phyloP scores from a whole-genome alignment of 257 asterid species.

The Solanum virginianum region DNA sequence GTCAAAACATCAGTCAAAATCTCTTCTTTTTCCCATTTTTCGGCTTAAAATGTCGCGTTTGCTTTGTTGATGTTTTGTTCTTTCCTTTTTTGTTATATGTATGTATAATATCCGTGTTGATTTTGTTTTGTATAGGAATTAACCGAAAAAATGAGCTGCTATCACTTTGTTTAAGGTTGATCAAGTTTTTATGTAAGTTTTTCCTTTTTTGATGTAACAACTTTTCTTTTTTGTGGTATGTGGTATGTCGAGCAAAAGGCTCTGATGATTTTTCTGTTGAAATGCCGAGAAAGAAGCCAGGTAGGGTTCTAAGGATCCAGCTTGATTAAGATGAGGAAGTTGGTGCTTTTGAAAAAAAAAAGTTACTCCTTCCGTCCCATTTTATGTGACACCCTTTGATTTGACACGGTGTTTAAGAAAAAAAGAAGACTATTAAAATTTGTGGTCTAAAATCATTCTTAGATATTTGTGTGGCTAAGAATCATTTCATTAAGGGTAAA shows the following conservation, averaged over 20 bases:
- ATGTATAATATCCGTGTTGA: background rate
- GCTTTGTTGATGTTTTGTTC: background rate
- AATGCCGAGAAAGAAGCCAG: constrained; percentile 11
- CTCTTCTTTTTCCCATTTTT: background rate
- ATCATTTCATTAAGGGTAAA: too few species aligned
- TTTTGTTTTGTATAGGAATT: background rate
- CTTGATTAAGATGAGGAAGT: background rate
- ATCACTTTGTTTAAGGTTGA: background rate
- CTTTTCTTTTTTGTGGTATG: background rate
- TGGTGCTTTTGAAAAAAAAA: background rate
- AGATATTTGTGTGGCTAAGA: too few species aligned
- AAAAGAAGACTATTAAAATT: too few species aligned
- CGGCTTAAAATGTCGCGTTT: background rate
- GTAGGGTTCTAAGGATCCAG: too few species aligned
- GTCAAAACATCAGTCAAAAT: background rate
- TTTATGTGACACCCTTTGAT: too few species aligned
- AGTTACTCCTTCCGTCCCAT: too few species aligned
- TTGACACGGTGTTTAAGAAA: too few species aligned
- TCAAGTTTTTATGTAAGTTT: background rate
- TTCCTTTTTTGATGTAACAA: background rate
- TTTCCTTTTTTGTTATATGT: background rate
- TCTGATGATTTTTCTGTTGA: constrained; percentile 8
- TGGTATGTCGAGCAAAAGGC: constrained; percentile 22
- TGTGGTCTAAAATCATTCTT: too few species aligned
- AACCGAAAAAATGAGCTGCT: background rate